Percentiles rank a stretch among this genome's conserved stretches.
Evolutionary conservation across 1,284 basidiomycete species (phyloP).

Genomic region (Cryptococcus sp.): DNA sequence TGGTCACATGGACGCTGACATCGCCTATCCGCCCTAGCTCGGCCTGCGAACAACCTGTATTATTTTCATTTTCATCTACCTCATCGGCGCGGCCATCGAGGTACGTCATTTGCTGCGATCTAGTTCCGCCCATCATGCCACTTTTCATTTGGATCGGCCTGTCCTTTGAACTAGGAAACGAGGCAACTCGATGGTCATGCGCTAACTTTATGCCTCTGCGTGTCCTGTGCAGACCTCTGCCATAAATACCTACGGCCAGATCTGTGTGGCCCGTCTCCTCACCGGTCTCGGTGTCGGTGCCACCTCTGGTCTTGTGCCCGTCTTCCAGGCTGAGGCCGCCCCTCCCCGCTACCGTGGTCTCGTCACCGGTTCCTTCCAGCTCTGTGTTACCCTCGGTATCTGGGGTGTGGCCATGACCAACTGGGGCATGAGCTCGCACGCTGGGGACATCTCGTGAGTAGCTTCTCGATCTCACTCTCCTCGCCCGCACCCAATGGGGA

Average conservation of each 20-base stretch:
- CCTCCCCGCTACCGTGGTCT: constrained; percentile 40
- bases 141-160: background rate
- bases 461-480: no score
- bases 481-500: background rate
- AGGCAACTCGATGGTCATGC: background rate
- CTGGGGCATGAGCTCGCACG: constrained; percentile 46
- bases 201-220: background rate
- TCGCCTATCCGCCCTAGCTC: constrained; percentile 18
- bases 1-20: no score
- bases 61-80: constrained; percentile 46
- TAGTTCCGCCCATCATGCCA: background rate
- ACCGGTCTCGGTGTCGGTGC: constrained; percentile 50
- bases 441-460: constrained; percentile 31
- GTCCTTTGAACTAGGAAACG: background rate
- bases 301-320: constrained; percentile 50
- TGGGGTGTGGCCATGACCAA: constrained; percentile 50
- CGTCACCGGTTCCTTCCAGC: constrained; percentile 50
- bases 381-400: constrained; percentile 51
- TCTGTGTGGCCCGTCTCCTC: constrained; percentile 48
- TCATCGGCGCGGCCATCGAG: constrained; percentile 51
- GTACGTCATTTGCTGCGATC: constrained; percentile 13
- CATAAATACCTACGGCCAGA: constrained; percentile 39
- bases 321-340: constrained; percentile 51
- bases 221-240: constrained; percentile 28
- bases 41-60: constrained; percentile 46